Conservation (phyloP, 305 asterid species). For the Ilex paraguariensis region DNA sequence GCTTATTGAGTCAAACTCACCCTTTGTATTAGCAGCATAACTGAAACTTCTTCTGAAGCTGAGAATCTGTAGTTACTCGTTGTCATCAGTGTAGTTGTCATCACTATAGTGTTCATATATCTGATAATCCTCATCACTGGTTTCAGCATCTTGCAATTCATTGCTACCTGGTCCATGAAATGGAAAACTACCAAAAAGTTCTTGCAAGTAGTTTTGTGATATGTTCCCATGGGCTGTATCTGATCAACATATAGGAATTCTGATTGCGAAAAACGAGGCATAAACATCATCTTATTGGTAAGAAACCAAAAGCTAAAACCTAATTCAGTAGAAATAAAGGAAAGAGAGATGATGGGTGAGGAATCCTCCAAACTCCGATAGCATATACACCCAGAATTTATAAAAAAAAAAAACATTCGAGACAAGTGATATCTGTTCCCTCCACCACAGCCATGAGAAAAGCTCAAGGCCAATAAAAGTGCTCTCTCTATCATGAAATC, state of each 20-base stretch:
- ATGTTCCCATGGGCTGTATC: constrained; percentile 57
- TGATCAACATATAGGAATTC: constrained; percentile 36
- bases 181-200: constrained; percentile 80
- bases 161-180: constrained; percentile 34
- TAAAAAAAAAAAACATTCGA: too few species aligned
- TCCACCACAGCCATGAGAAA: too few species aligned
- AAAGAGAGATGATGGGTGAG: too few species aligned
- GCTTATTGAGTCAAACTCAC: background rate
- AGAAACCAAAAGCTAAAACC: background rate
- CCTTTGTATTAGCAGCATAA: constrained; percentile 4
- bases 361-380: too few species aligned
- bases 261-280: background rate
- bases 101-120: constrained; percentile 74
- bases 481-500: too few species aligned
- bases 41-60: too few species aligned
- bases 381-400: too few species aligned
- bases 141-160: constrained; percentile 37
- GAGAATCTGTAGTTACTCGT: constrained; percentile 30
- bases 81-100: constrained; percentile 51
- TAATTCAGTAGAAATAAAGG: too few species aligned
- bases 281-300: background rate
- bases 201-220: constrained; percentile 74
- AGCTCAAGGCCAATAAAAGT: too few species aligned
- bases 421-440: too few species aligned
- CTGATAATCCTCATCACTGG: constrained; percentile 54